Conservation (phyloP, 768 basidiomycete species). For the Ramaria rubella region DNA sequence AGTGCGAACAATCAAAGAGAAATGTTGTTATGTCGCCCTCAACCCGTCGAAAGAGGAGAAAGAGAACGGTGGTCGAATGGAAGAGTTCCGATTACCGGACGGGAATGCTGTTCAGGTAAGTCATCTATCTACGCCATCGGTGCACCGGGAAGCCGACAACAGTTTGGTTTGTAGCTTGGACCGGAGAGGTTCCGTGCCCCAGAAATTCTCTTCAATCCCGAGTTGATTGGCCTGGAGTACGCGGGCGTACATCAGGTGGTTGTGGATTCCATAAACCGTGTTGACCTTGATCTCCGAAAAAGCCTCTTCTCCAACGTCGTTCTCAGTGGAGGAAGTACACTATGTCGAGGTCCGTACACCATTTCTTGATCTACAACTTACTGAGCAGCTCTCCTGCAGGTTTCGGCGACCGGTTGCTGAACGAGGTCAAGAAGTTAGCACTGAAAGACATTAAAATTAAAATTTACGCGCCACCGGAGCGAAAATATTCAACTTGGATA, state of each 20-base stretch:
- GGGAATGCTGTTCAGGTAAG: constrained; percentile 86
- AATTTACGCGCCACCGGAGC: constrained; percentile 98
- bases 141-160: constrained; percentile 6
- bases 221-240: constrained; percentile 92
- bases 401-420: constrained; percentile 92
- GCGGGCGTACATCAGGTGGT: constrained; percentile 97
- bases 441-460: constrained; percentile 97
- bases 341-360: constrained; percentile 70
- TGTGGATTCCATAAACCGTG: constrained; percentile 95
- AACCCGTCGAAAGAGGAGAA: constrained; percentile 96
- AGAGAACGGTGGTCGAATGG: constrained; percentile 65
- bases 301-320: constrained; percentile 95
- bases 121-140: constrained; percentile 4
- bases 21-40: constrained; percentile 90
- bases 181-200: constrained; percentile 94
- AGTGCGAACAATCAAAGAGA: constrained; percentile 96
- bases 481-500: constrained; percentile 97
- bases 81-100: constrained; percentile 91
- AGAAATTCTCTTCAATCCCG: constrained; percentile 96
- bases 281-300: constrained; percentile 94
- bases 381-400: constrained; percentile 39
- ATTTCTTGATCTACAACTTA: constrained; percentile 16
- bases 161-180: constrained; percentile 57
- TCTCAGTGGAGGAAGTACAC: constrained; percentile 90
- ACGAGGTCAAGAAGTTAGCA: constrained; percentile 94